Percentiles rank a stretch among this genome's conserved stretches.
Conservation (phyloP, 768 basidiomycete species). For the Saitozyma podzolica region DNA sequence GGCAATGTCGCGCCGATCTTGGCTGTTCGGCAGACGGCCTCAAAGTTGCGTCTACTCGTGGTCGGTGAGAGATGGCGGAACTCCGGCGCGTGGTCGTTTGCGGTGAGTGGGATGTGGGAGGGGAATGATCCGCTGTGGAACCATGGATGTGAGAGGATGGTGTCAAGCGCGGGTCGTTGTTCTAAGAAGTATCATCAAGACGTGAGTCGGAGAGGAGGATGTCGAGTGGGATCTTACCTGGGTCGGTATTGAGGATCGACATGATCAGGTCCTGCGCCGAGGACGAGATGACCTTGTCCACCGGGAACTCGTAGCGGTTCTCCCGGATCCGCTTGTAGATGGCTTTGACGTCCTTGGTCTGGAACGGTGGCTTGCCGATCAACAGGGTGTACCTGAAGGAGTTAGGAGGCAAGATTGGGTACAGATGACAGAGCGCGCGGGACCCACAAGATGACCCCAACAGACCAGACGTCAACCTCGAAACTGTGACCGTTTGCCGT, state of each 20-base stretch:
- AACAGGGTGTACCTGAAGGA: slow-evolving; percentile 73
- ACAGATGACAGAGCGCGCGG: background rate
- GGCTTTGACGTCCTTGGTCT: slow-evolving; percentile 94
- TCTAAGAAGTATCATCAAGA: slow-evolving; percentile 41
- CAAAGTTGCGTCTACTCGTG: slow-evolving; percentile 70
- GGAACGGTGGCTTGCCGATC: slow-evolving; percentile 94
- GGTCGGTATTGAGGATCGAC: slow-evolving; percentile 80
- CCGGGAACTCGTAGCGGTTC: slow-evolving; percentile 89
- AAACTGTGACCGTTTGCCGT: slow-evolving; percentile 95
- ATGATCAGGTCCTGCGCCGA: slow-evolving; percentile 75
- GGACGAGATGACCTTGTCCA: slow-evolving; percentile 69
- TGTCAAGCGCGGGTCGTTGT: slow-evolving; percentile 75
- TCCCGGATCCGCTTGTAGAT: slow-evolving; percentile 96
- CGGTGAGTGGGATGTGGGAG: slow-evolving; percentile 72
- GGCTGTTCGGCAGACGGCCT: slow-evolving; percentile 56
- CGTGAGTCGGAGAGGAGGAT: background rate
- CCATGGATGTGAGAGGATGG: slow-evolving; percentile 81
- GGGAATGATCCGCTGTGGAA: slow-evolving; percentile 82
- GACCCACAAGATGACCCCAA: slow-evolving; percentile 80
- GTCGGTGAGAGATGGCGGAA: slow-evolving; percentile 67
- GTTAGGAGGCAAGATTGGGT: background rate
- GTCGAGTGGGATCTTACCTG: slow-evolving; percentile 51
- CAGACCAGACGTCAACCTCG: slow-evolving; percentile 97
- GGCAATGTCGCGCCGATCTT: slow-evolving; percentile 37
- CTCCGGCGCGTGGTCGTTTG: slow-evolving; percentile 72